phyloP scores from a whole-genome alignment of 441 rosid species.

The Viola pubescens region DNA sequence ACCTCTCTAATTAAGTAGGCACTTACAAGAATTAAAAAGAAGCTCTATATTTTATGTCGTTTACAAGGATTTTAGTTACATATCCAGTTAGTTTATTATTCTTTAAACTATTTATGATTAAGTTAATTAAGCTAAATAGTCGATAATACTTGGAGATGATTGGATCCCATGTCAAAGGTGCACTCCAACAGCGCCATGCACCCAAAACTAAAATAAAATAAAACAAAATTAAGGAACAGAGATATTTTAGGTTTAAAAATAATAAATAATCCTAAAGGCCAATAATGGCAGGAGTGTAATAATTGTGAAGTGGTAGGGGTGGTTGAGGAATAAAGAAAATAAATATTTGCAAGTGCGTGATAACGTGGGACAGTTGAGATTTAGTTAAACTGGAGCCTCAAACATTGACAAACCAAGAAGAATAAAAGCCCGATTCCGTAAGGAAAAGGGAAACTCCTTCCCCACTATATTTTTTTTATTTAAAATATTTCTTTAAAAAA shows the following conservation, averaged over 20 bases:
- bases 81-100: too few relatives aligned
- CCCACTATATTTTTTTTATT: conserved; percentile 5
- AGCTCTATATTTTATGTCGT: too few relatives aligned
- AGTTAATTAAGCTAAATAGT: conserved; percentile 3
- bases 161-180: conserved; percentile 7
- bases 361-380: conserved; percentile 48
- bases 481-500: background rate
- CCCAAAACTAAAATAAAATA: conserved; percentile 7
- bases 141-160: background rate
- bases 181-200: conserved; percentile 12
- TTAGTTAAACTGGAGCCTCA: conserved; percentile 44
- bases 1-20: too few relatives aligned
- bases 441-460: conserved; percentile 34
- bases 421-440: conserved; percentile 39
- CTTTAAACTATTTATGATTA: too few relatives aligned
- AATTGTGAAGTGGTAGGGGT: background rate
- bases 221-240: background rate
- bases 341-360: conserved; percentile 12
- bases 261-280: background rate
- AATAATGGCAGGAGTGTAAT: conserved; percentile 11
- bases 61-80: too few relatives aligned
- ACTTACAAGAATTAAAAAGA: too few relatives aligned
- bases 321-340: conserved; percentile 15
- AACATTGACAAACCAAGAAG: conserved; percentile 35
- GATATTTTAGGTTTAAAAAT: background rate